Conservation (phyloP, 352 stramenopile genomes). For the Detonula confervacea region DNA sequence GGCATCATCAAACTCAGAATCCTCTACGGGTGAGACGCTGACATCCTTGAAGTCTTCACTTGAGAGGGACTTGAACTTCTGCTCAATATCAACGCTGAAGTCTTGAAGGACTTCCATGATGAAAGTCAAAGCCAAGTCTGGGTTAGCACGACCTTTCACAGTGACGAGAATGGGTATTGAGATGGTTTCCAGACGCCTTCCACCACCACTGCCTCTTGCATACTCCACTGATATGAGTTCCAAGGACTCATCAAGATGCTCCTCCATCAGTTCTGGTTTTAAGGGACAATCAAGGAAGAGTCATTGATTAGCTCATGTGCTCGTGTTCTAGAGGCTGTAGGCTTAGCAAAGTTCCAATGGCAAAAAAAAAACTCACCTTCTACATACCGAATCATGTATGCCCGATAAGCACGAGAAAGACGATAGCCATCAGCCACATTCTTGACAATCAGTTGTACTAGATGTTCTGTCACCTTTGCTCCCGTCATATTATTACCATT, state of each 20-base stretch:
- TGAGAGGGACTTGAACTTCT: neutral
- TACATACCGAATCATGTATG: too few species aligned
- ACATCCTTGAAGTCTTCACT: neutral
- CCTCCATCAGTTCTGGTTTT: slow-evolving; percentile 16
- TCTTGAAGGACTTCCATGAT: neutral
- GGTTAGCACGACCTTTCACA: neutral
- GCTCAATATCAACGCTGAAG: neutral
- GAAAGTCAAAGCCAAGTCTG: neutral
- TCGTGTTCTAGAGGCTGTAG: neutral
- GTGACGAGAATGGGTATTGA: neutral
- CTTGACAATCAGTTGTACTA: too few species aligned
- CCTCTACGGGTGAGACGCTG: neutral
- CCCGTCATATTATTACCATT: too few species aligned
- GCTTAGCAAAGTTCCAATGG: neutral
- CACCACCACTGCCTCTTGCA: neutral
- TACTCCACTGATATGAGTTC: slow-evolving; percentile 21
- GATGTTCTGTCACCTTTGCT: too few species aligned
- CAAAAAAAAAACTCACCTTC: too few species aligned
- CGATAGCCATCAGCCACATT: too few species aligned
- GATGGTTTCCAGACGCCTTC: neutral
- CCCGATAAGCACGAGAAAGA: too few species aligned
- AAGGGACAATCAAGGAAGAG: too few species aligned
- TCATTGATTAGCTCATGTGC: neutral
- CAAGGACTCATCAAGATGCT: slow-evolving; percentile 20
- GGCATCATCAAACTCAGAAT: neutral